Evolutionary conservation across 305 asterid species (phyloP), one percentile per base, ranked within the genome.

Genomic region (Fraxinus nigra): DNA sequence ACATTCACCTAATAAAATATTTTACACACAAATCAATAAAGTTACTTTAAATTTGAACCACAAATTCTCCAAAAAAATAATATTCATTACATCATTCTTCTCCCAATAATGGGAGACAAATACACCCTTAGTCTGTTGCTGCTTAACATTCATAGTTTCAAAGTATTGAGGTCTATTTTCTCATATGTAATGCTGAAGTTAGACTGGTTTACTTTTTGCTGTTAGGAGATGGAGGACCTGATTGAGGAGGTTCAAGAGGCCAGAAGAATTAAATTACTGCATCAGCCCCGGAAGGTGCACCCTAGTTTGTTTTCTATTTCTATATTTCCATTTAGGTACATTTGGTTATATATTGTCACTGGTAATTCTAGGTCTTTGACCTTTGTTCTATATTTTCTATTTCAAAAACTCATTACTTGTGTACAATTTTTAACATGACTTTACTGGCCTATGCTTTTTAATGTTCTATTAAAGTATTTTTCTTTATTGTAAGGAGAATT

Each of bases 181-280:
- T 40, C 24, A 5, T 82, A 34, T 0, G 16, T 56, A 13, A 14
- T 26, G 75, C 51, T 4, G 65, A 75, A 38, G 2, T 80, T 76
- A 33, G 79, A 76, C 34, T 33, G 4, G 65, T 72, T 33, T 77
- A 79, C 48, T 76, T 83, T n/a, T 22, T 82, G 85, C 40, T 84
- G 78, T 76, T 84, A 95, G 99, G 98, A 94, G 86, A 56, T 96
- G 88, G 98, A 93, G 89, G 93, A 79, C 59, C 88, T 96, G 85
- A 82, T 93, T 84, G 97, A 96, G 87, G 99, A 94, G 92, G 93
- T 96, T 86, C 99, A 96, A 92, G 97, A 92, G 83, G 98, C 94
- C 82, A 86, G 98, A 88, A 90, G 94, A 89, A 96, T 96, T 72
- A 93, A 79, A 82, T 74, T 96, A 48, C 87, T 87, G 94, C 98